Conservation (phyloP, 1,284 basidiomycete species). For the Ganoderma multipileum region DNA sequence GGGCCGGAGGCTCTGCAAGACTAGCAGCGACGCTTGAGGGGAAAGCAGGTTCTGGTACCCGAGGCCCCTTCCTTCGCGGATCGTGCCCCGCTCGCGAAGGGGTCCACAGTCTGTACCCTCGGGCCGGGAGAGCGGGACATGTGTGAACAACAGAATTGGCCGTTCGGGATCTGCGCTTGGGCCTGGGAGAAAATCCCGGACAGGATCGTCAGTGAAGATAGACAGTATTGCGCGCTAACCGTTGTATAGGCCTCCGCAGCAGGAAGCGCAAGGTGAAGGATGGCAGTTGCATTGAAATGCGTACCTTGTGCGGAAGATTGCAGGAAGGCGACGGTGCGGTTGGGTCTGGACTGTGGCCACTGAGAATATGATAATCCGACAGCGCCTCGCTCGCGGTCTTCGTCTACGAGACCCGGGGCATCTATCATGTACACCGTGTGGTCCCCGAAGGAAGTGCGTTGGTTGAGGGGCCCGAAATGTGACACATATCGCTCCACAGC, state of each 20-base stretch:
- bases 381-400: constrained; percentile 70
- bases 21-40: constrained; percentile 53
- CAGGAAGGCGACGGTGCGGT: constrained; percentile 76
- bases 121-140: constrained; percentile 66
- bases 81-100: constrained; percentile 56
- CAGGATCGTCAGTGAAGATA: constrained; percentile 11
- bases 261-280: not conserved
- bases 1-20: constrained; percentile 59
- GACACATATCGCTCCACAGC: constrained; percentile 68
- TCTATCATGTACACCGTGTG: constrained; percentile 81
- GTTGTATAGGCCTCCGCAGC: not conserved
- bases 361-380: constrained; percentile 53
- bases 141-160: constrained; percentile 57
- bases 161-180: constrained; percentile 16
- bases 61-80: constrained; percentile 59
- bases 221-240: constrained; percentile 1
- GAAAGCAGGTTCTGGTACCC: constrained; percentile 72
- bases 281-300: constrained; percentile 26
- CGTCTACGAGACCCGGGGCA: constrained; percentile 81
- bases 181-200: constrained; percentile 16
- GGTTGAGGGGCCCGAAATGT: constrained; percentile 72
- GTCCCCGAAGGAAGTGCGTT: constrained; percentile 61
- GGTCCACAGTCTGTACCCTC: constrained; percentile 60
- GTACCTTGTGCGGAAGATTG: constrained; percentile 59
- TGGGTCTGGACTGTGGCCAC: constrained; percentile 58